These are phyloP conservation scores for Chlorophyllum brunneum DNA, from an alignment of 768 basidiomycete species.

Conservation along the genomic window DNA sequence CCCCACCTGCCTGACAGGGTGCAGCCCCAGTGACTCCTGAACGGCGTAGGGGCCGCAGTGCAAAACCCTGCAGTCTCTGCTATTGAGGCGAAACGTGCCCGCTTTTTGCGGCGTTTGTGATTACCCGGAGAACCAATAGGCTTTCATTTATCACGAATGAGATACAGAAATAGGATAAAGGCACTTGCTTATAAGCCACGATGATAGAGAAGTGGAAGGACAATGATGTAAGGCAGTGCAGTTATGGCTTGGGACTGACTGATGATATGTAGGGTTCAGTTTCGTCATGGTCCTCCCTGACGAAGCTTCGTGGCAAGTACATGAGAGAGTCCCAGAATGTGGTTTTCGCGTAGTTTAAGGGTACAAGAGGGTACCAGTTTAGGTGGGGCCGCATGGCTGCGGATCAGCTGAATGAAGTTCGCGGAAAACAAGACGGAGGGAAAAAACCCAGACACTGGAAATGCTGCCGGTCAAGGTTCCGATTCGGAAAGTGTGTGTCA, in stretches of 20 bases:
- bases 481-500: constrained; percentile 2
- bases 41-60: neutral
- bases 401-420: too few species aligned
- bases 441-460: neutral
- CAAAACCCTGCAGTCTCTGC: neutral
- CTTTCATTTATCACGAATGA: neutral
- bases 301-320: too few species aligned
- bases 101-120: constrained; percentile 3
- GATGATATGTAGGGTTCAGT: neutral
- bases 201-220: neutral
- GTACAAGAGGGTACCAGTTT: too few species aligned
- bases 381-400: too few species aligned
- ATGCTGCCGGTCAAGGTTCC: constrained; percentile 1
- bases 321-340: too few species aligned
- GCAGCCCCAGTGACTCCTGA: constrained; percentile 6
- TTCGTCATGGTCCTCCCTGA: neutral
- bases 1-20: constrained; percentile 1
- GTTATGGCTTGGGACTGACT: neutral
- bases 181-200: neutral
- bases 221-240: neutral
- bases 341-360: too few species aligned
- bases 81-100: neutral
- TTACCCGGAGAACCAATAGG: neutral
- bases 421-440: neutral
- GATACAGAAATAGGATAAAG: neutral